phyloP scores from a whole-genome alignment of 1,284 basidiomycete genomes.

The Pseudozyma thailandica region DNA sequence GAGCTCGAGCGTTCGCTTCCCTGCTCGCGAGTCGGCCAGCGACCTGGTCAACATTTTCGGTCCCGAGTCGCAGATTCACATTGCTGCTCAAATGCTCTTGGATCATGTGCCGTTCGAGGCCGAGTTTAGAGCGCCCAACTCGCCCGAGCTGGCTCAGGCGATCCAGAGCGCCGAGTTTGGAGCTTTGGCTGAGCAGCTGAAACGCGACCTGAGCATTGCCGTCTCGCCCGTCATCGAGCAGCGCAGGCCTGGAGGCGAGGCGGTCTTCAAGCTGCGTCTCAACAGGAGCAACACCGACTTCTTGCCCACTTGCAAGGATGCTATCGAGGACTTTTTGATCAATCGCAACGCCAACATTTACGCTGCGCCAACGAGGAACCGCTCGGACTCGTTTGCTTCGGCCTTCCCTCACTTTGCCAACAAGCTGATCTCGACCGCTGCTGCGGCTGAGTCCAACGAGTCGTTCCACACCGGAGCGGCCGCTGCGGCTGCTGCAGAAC shows the following conservation, averaged over 20 bases:
- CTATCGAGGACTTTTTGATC: conserved; percentile 89
- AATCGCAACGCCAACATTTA: conserved; percentile 76
- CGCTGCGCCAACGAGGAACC: conserved; percentile 65
- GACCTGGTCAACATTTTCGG: conserved; percentile 93
- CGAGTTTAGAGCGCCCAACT: conserved; percentile 87
- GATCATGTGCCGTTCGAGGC: conserved; percentile 97
- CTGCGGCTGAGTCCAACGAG: conserved; percentile 55
- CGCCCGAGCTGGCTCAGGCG: conserved; percentile 78
- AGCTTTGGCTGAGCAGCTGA: conserved; percentile 85
- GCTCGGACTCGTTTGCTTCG: conserved; percentile 91
- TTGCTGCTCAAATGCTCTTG: conserved; percentile 93
- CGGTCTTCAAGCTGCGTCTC: conserved; percentile 90
- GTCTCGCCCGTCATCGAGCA: conserved; percentile 76
- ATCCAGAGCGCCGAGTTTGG: conserved; percentile 82
- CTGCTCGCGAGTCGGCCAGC: conserved; percentile 91
- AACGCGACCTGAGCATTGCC: conserved; percentile 90
- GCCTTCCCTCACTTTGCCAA: conserved; percentile 97
- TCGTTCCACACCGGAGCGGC: conserved; percentile 54
- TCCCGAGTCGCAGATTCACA: conserved; percentile 94
- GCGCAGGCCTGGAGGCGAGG: conserved; percentile 72
- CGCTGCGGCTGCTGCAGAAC: conserved; percentile 33
- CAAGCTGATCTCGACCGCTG: conserved; percentile 74
- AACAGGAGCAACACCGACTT: conserved; percentile 82
- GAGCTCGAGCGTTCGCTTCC: conserved; percentile 91
- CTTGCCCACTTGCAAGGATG: conserved; percentile 85